These are phyloP conservation scores for Solanum hybrid DNA, from an alignment of 305 asterid species.

Conservation along the genomic window DNA sequence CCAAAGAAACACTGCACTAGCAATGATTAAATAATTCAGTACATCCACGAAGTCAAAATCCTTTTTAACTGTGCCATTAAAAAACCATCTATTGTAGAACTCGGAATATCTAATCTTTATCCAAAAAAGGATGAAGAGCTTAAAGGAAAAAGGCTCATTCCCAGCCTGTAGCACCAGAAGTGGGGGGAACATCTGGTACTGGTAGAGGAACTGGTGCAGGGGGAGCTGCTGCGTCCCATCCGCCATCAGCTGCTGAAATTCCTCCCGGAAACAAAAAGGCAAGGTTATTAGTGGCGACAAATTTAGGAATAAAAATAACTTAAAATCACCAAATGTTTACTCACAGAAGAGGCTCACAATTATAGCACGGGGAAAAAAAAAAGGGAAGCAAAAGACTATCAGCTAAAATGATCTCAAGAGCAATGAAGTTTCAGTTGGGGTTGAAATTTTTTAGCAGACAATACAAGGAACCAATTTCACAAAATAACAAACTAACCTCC, in stretches of 20 bases:
- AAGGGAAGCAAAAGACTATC: background rate
- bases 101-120: background rate
- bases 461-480: background rate
- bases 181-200: background rate
- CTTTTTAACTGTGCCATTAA: background rate
- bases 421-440: background rate
- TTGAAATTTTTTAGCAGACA: too few relatives aligned
- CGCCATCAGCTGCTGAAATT: slow-evolving; percentile 11
- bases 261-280: background rate
- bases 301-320: background rate
- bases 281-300: background rate
- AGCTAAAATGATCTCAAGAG: background rate
- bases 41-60: background rate
- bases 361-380: too few relatives aligned
- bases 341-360: background rate
- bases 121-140: background rate
- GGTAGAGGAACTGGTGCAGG: slow-evolving; percentile 8
- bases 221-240: slow-evolving; percentile 26
- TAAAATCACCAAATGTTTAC: background rate
- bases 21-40: background rate
- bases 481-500: slow-evolving; percentile 13
- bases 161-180: slow-evolving; percentile 17
- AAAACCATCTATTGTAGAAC: background rate
- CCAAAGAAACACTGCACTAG: background rate
- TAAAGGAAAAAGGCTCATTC: slow-evolving; percentile 3